Base-by-base conservation (phyloP, 768 basidiomycete genomes). In the Chalciporus sphaerocephalus region DNA sequence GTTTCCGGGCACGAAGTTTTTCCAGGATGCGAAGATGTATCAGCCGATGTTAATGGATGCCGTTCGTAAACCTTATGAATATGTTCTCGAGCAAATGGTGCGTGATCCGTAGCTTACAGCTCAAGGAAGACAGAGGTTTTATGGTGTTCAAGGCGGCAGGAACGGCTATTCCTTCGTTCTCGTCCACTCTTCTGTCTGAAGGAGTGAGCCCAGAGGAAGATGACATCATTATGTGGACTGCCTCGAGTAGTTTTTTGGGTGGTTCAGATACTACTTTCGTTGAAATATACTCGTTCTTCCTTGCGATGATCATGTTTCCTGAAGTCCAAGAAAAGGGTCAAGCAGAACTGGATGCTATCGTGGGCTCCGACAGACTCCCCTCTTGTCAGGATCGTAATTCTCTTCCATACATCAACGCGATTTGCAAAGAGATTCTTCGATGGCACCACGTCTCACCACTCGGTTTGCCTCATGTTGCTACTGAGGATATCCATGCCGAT, bases 231-330 rank as follows among this genome's bases (percentile, higher is more conserved):
- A 62, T 48, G 49, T 58, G 61, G 56, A 16, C 54, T 24, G 49
- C 52, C 5, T 1, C 17, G 22, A 3, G 3, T 2, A 5, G 53
- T 8, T 54, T 39, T 42, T 33, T 55, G 51, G 59, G 71, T 41
- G 76, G 72, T 6, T 74, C 77, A 0, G 78, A 79, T 48, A 79
- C 79, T 35, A 55, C n/a, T n/a, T n/a, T n/a, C n/a, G n/a, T n/a
- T n/a, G n/a, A n/a, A n/a, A n/a, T 50, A 15, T 34, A 54, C 28
- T 46, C 54, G 2, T 63, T 62, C 44, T 58, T 61, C 21, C 52
- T 61, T 2, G 61, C 59, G 1, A 61, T 64, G 52, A 30, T 48
- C 1, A 30, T 64, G 33, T 56, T 35, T 27, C 60, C 63, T 0
- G 58, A 57, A 1, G 50, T 65, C 0, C 57, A 57, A 30, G 50